Base-by-base conservation (phyloP, 371 early-diverging fungal genomes). In the Apophysomyces trapeziformis region DNA sequence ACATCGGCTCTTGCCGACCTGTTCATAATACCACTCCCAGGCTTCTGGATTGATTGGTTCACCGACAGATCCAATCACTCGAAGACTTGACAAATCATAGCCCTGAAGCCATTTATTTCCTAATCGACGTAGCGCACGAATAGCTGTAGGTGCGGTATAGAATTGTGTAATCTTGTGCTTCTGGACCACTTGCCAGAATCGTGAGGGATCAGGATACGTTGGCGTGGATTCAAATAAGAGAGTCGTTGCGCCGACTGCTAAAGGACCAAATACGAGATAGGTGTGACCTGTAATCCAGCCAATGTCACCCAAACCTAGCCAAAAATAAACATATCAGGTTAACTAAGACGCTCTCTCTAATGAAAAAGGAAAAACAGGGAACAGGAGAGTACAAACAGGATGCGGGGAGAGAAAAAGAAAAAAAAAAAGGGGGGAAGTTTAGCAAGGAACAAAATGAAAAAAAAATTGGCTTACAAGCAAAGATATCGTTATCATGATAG, bases 21-120 rank as follows among this genome's bases (percentile, higher is more conserved):
- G 86, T 26, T 90, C 86, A 74, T 92, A 81, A 83, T 96, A 99
- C 99, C 99, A 99, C 58, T 90, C 78, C 95, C 98, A 98, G 11
- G 99, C 97, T 65, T 97, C 96, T 39, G 96, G 94, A 76, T 98
- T 95, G 75, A 99, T 97, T 47, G 99, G 99, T 81, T 99, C 99
- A 47, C 99, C 99, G 5, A 99, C 99, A 39, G 94, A 92, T 21
- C 97, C 99, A 39, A 99, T 89, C 18, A 96, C 89, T 61, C 96
- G 87, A 45, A 99, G 85, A 13, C 92, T 84, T 13, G 88, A 85
- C 61, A 97, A 82, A 63, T 92, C 88, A 72, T 89, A 85, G 7
- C 85, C 84, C 65, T 89, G 80, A 38, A 95, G 87, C 85, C 87
- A 87, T 41, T 90, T 84, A 68, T 97, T 92, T 38, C 96, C 96